phyloP scores from a whole-genome alignment of 805 yeast species.

The Cyberlindnera amylophila region DNA sequence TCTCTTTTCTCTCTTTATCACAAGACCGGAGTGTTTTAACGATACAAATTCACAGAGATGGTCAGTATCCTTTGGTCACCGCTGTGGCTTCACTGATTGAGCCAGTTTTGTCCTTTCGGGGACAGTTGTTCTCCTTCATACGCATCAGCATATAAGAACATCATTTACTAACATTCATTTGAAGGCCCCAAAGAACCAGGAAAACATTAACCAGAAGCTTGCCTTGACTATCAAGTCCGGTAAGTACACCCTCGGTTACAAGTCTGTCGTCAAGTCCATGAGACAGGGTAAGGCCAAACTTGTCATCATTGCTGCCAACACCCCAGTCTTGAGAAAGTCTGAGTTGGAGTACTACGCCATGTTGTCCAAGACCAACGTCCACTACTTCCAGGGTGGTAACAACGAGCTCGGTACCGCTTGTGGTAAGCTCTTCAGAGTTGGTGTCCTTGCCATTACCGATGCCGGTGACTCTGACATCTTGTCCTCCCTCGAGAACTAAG shows the following conservation, averaged over 20 bases:
- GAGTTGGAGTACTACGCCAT: slow-evolving; percentile 99
- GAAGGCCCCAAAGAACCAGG: slow-evolving; percentile 94
- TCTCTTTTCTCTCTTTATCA: slow-evolving; percentile 15
- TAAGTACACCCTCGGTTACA: slow-evolving; percentile 99
- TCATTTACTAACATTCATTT: slow-evolving; percentile 37
- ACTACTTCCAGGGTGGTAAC: slow-evolving; percentile 99
- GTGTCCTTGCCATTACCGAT: slow-evolving; percentile 91
- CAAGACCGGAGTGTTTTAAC: slow-evolving; percentile 88
- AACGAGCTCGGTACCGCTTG: slow-evolving; percentile 99
- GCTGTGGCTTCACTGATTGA: too few relatives aligned
- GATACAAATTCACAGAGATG: slow-evolving; percentile 86
- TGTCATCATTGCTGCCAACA: slow-evolving; percentile 97
- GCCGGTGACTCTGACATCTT: slow-evolving; percentile 99
- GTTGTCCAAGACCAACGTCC: slow-evolving; percentile 93
- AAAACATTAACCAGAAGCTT: slow-evolving; percentile 96
- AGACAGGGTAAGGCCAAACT: slow-evolving; percentile 99
- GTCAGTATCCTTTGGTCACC: slow-evolving; percentile 55
- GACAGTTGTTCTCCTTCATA: neutral
- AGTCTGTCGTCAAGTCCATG: slow-evolving; percentile 95
- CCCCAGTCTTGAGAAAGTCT: slow-evolving; percentile 99
- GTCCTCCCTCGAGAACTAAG: slow-evolving; percentile 40
- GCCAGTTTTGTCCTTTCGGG: slow-evolving; percentile 1
- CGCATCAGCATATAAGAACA: neutral
- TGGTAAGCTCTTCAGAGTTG: slow-evolving; percentile 99
- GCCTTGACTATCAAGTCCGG: slow-evolving; percentile 98